Base-by-base conservation (phyloP, 441 rosid species). In the Erodium chrysanthum region DNA sequence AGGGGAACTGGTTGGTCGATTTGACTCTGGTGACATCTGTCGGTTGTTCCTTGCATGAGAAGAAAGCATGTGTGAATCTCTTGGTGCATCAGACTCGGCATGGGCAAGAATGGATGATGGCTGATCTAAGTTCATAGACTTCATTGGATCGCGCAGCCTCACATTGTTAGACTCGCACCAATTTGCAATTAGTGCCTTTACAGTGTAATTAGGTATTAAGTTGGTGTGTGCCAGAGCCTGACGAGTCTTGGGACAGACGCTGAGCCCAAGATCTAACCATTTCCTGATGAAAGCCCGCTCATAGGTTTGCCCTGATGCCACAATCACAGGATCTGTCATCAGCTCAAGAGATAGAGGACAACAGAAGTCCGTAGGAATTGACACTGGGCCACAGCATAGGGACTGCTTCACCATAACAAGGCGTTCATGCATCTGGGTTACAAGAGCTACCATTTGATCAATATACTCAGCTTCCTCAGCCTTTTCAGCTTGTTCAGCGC, bases 261-360 rank as follows among this genome's bases (percentile, higher is more conserved):
- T 82, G 59, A 94, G 92, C 44, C 97, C 97, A 74, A 89, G 87
- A 59, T 82, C 96, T 66, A 91, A 81, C 99, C 97, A 94, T 63
- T 81, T 81, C 77, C 87, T 87, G 66, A 94, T 94, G 76, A 84
- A 91, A 59, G 82, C 89, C 44, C 92, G 83, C 76, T 94, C 97
- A 56, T 91, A 94, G 29, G 99, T 94, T 75, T 94, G 96, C 70
- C 99, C 99, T 15, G 97, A 88, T 52, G 89, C 81, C 46, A 94
- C 94, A 68, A 91, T 91, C 65, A 94, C 99, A 33, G 97, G 99
- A 83, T 94, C 96, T 31, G 86, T 88, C 99, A 94, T 94, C 82
- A 91, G 85, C 78, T 88, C 91, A 33, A 94, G 96, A 6, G 99
- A 91, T 2, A 94, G 86, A 60, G 97, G 96, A 65, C 99, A 94